These are phyloP conservation scores for Phytophthora pistaciae DNA, from an alignment of 352 stramenopile genomes.

Conservation along the genomic window DNA sequence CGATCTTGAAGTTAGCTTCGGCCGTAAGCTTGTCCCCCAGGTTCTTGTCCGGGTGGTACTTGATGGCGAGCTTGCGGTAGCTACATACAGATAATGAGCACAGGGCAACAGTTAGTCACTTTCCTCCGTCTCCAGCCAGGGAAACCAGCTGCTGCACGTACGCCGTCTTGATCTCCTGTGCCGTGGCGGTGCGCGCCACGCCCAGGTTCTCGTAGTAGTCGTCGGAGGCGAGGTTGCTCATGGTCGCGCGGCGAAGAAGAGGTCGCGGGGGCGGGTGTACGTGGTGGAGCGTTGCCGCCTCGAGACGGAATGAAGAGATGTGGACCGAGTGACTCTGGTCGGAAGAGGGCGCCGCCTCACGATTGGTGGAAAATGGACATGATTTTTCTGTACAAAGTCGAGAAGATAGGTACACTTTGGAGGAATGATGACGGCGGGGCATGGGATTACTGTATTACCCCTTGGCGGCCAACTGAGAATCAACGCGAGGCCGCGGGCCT, in stretches of 20 bases:
- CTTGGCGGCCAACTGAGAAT: no score
- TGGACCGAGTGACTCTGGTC: constrained; percentile 4
- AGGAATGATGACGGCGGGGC: no score
- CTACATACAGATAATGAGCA: constrained; percentile 44
- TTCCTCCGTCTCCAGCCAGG: not conserved
- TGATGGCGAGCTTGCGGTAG: constrained; percentile 93
- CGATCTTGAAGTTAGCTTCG: constrained; percentile 95
- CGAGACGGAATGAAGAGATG: constrained; percentile 4
- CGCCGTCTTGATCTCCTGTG: constrained; percentile 89
- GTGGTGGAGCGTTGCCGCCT: not conserved
- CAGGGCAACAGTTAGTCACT: not conserved
- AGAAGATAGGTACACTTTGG: not conserved
- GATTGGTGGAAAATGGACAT: constrained; percentile 30
- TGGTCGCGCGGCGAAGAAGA: constrained; percentile 6
- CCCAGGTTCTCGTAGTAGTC: constrained; percentile 92
- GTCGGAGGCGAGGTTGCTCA: constrained; percentile 66
- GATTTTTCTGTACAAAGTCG: constrained; percentile 15
- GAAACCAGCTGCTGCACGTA: constrained; percentile 39
- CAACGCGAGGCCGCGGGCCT: no score
- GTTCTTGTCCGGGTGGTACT: constrained; percentile 96
- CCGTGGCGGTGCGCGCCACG: constrained; percentile 66
- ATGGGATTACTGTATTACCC: no score
- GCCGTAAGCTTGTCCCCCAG: constrained; percentile 81
- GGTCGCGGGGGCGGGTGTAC: not conserved
- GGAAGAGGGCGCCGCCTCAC: constrained; percentile 19